phyloP scores from a whole-genome alignment of 345 rosid species.

The Rubroshorea leprosula region DNA sequence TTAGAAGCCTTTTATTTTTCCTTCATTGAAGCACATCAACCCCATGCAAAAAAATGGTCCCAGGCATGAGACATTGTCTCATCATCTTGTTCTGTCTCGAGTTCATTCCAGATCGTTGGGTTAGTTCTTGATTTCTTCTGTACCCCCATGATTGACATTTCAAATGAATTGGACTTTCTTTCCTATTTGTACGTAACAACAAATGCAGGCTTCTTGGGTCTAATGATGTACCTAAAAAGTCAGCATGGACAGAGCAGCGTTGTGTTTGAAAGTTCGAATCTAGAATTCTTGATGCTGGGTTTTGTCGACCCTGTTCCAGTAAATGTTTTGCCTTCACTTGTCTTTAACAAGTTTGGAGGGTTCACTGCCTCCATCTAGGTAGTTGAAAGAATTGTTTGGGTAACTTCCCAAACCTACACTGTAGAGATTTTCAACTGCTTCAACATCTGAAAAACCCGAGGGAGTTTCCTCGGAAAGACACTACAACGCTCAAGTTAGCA shows the following conservation, averaged over 20 bases:
- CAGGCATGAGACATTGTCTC: slow-evolving; percentile 9
- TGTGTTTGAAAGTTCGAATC: slow-evolving; percentile 17
- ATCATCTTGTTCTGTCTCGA: slow-evolving; percentile 21
- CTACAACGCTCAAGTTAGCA: too few species aligned
- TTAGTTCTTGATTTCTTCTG: slow-evolving; percentile 46
- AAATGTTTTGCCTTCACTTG: slow-evolving; percentile 28
- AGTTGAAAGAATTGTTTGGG: slow-evolving; percentile 35
- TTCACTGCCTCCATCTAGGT: slow-evolving; percentile 27
- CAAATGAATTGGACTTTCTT: slow-evolving; percentile 35
- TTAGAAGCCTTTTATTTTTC: slow-evolving; percentile 7
- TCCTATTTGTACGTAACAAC: slow-evolving; percentile 37
- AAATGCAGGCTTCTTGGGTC: slow-evolving; percentile 30
- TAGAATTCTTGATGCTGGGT: slow-evolving; percentile 25
- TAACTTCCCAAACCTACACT: too few species aligned
- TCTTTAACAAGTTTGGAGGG: slow-evolving; percentile 29
- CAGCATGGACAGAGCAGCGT: slow-evolving; percentile 19
- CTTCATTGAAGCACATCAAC: slow-evolving; percentile 14
- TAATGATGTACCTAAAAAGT: slow-evolving; percentile 33
- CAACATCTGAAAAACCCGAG: too few species aligned
- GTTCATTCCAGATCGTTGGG: slow-evolving; percentile 26
- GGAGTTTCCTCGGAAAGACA: too few species aligned
- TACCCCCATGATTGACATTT: slow-evolving; percentile 34
- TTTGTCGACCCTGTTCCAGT: slow-evolving; percentile 30
- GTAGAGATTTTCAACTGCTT: too few species aligned
- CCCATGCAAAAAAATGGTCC: slow-evolving; percentile 9